phyloP scores from a whole-genome alignment of 2,329 filamentous ascomycete genomes.

The Sporothrix pallida region DNA sequence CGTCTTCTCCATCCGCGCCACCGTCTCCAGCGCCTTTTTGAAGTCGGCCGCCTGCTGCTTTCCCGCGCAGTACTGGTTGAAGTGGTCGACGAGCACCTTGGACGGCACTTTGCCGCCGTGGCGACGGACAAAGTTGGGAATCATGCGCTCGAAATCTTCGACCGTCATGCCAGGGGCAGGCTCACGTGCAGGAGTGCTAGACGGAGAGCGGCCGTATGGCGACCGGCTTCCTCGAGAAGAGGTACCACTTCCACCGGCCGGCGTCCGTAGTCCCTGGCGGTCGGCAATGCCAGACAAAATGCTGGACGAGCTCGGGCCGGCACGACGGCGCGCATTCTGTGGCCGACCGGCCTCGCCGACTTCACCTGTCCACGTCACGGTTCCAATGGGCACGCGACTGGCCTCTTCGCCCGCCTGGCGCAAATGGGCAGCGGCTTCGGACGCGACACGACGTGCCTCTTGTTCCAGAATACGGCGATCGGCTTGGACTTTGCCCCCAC shows the following conservation, averaged over 20 bases:
- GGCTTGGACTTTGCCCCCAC: constrained; percentile 63
- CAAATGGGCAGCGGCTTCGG: constrained; percentile 77
- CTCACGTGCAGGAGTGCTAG: constrained; percentile 49
- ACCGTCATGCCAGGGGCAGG: constrained; percentile 49
- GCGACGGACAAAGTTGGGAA: constrained; percentile 76
- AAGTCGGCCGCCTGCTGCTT: constrained; percentile 76
- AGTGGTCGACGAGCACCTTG: constrained; percentile 88
- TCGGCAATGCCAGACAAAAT: constrained; percentile 64
- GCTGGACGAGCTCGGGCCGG: constrained; percentile 57
- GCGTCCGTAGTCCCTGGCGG: constrained; percentile 58
- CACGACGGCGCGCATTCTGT: constrained; percentile 53
- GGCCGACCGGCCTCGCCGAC: constrained; percentile 78
- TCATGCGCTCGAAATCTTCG: constrained; percentile 72
- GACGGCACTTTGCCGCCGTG: constrained; percentile 81
- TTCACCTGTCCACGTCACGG: constrained; percentile 91
- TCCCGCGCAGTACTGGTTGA: constrained; percentile 78
- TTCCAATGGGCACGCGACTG: constrained; percentile 75
- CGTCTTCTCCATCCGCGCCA: constrained; percentile 72
- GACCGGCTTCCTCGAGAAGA: constrained; percentile 44
- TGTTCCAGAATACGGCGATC: constrained; percentile 79
- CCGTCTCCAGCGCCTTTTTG: constrained; percentile 75
- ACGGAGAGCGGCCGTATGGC: constrained; percentile 48
- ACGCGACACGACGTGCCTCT: constrained; percentile 80
- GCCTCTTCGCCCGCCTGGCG: constrained; percentile 75
- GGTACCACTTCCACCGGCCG: constrained; percentile 33